These are phyloP conservation scores for Cinnamomum micranthum DNA, from an alignment of 164 flowering plant species.

Conservation along the genomic window DNA sequence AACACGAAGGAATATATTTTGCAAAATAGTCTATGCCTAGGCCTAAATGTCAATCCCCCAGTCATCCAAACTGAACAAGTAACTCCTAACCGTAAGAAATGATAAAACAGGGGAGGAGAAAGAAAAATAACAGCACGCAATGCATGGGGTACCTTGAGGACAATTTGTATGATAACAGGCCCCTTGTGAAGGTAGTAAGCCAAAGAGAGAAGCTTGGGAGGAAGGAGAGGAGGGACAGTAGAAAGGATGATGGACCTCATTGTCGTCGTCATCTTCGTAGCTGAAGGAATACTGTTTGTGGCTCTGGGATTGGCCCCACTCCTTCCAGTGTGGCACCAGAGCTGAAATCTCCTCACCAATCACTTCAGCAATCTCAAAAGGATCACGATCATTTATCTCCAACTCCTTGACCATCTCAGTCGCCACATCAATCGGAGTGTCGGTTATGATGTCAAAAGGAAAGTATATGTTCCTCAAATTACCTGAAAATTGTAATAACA, in stretches of 20 bases:
- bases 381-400: constrained; percentile 63
- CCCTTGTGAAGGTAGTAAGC: constrained; percentile 19
- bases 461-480: constrained; percentile 50
- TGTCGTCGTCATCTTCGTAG: constrained; percentile 36
- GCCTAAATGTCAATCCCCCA: background rate
- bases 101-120: background rate
- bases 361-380: constrained; percentile 65
- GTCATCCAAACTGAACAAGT: background rate
- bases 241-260: constrained; percentile 38
- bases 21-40: background rate
- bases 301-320: constrained; percentile 13
- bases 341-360: constrained; percentile 63
- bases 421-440: constrained; percentile 77
- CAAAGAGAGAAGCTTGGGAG: constrained; percentile 47
- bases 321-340: constrained; percentile 52
- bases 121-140: background rate
- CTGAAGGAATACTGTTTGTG: constrained; percentile 35
- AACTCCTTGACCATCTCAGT: constrained; percentile 84
- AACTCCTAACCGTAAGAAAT: background rate
- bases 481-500: constrained; percentile 29
- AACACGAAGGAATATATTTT: background rate
- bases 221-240: constrained; percentile 41
- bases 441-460: constrained; percentile 59
- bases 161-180: constrained; percentile 25
- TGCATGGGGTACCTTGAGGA: constrained; percentile 42